These are phyloP conservation scores for Emergomyces orientalis DNA, from an alignment of 2,329 filamentous ascomycete genomes.

Conservation along the genomic window DNA sequence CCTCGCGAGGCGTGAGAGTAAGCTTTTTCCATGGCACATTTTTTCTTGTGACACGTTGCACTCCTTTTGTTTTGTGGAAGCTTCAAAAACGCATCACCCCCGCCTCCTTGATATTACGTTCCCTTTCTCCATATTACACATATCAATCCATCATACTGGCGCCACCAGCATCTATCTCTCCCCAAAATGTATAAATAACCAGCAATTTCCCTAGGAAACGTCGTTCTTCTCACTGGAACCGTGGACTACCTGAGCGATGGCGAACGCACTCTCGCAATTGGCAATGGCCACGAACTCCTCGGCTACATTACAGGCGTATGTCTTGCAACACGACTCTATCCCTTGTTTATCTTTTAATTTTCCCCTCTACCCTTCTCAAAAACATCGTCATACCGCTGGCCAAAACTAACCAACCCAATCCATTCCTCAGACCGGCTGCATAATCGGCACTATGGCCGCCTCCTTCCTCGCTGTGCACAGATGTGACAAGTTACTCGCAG, in stretches of 20 bases:
- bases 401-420: slow-evolving; percentile 7
- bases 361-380: not conserved
- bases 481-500: slow-evolving; percentile 60
- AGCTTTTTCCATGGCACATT: slow-evolving; percentile 9
- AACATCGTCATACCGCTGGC: not conserved
- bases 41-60: not conserved
- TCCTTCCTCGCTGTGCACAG: slow-evolving; percentile 59
- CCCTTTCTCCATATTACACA: not conserved
- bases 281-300: slow-evolving; percentile 61
- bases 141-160: not conserved
- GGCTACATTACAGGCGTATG: slow-evolving; percentile 39
- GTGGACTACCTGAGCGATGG: slow-evolving; percentile 74
- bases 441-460: slow-evolving; percentile 71
- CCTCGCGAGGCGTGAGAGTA: slow-evolving; percentile 57
- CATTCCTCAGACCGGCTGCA: slow-evolving; percentile 57
- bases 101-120: not conserved
- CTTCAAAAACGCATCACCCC: not conserved
- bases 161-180: not conserved
- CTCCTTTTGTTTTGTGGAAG: not conserved
- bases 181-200: not conserved
- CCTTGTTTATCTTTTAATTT: not conserved
- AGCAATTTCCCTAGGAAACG: slow-evolving; percentile 34
- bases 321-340: not conserved
- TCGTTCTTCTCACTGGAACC: slow-evolving; percentile 74
- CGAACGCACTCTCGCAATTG: slow-evolving; percentile 53